phyloP scores from a whole-genome alignment of 2,329 filamentous ascomycete species.

The Colletotrichum euphorbiae region DNA sequence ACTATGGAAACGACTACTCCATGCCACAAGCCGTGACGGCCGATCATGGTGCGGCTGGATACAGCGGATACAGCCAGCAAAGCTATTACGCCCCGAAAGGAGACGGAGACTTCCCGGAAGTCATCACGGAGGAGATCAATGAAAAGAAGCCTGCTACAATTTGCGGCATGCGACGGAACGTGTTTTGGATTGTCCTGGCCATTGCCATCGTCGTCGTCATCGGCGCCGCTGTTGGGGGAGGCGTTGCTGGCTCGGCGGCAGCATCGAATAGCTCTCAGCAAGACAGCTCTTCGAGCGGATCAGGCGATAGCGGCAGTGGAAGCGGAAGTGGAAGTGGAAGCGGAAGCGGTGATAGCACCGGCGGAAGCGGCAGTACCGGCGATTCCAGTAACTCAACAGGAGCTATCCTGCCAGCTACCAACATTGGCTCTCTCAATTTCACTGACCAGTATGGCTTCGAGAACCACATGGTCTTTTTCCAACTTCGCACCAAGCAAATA shows the following conservation, averaged over 20 bases:
- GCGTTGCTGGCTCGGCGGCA: slow-evolving; percentile 26
- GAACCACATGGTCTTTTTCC: slow-evolving; percentile 34
- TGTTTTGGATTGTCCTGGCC: slow-evolving; percentile 32
- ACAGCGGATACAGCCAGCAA: background rate
- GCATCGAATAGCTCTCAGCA: slow-evolving; percentile 24
- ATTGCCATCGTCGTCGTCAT: slow-evolving; percentile 24
- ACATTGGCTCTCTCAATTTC: slow-evolving; percentile 35
- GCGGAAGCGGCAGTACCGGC: background rate
- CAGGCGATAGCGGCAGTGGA: background rate
- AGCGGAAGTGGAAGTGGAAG: background rate
- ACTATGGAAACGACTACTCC: slow-evolving; percentile 15
- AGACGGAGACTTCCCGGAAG: slow-evolving; percentile 3
- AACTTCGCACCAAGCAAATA: slow-evolving; percentile 23
- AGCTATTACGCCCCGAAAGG: slow-evolving; percentile 28
- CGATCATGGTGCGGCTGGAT: background rate
- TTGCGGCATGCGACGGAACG: slow-evolving; percentile 35
- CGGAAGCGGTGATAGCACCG: slow-evolving; percentile 2
- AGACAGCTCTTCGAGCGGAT: slow-evolving; percentile 8
- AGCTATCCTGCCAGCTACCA: slow-evolving; percentile 16
- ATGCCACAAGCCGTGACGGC: slow-evolving; percentile 20
- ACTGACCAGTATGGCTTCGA: slow-evolving; percentile 35
- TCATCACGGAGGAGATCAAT: background rate
- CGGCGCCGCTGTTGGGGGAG: slow-evolving; percentile 30
- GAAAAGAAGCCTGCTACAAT: slow-evolving; percentile 3
- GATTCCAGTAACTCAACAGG: slow-evolving; percentile 15